These are phyloP conservation scores for thale cress (Arabidopsis thaliana) DNA, from an alignment of 345 rosid species.

Conservation along the genomic window DNA sequence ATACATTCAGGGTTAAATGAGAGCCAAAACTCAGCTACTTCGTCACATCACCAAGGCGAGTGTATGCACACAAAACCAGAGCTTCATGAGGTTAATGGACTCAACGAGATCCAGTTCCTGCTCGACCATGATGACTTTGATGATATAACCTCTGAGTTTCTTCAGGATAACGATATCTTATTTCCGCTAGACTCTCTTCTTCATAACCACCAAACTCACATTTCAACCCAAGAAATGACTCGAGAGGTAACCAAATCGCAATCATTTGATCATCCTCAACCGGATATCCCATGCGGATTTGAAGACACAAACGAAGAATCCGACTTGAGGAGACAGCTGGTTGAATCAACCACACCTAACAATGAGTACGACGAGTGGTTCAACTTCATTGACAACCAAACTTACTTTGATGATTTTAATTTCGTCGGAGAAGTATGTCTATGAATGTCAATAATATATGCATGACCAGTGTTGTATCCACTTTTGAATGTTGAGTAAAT, in stretches of 20 bases:
- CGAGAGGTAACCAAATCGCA: conserved; percentile 24
- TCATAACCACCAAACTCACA: conserved; percentile 14
- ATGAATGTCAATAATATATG: not conserved
- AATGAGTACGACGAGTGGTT: conserved; percentile 32
- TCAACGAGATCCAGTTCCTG: conserved; percentile 32
- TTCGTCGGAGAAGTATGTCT: conserved; percentile 30
- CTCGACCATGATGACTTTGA: conserved; percentile 36
- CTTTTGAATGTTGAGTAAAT: conserved; percentile 7
- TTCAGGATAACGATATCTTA: conserved; percentile 9
- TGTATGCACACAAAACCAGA: conserved; percentile 23
- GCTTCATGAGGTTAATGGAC: conserved; percentile 20
- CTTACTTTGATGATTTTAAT: conserved; percentile 31
- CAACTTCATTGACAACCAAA: conserved; percentile 32
- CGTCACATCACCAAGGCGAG: conserved; percentile 25
- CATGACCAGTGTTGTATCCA: conserved; percentile 2
- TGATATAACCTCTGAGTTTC: conserved; percentile 25
- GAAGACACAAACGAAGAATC: conserved; percentile 27
- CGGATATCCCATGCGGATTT: not conserved
- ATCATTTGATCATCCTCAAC: conserved; percentile 30
- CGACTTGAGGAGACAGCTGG: conserved; percentile 28
- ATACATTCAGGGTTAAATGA: conserved; percentile 2
- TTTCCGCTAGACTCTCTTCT: conserved; percentile 19
- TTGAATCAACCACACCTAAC: conserved; percentile 18
- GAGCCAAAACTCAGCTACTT: conserved; percentile 25
- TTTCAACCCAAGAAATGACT: conserved; percentile 4